Base-by-base conservation (phyloP, 2,329 filamentous ascomycete species). In the Clarireedia homoeocarpa region DNA sequence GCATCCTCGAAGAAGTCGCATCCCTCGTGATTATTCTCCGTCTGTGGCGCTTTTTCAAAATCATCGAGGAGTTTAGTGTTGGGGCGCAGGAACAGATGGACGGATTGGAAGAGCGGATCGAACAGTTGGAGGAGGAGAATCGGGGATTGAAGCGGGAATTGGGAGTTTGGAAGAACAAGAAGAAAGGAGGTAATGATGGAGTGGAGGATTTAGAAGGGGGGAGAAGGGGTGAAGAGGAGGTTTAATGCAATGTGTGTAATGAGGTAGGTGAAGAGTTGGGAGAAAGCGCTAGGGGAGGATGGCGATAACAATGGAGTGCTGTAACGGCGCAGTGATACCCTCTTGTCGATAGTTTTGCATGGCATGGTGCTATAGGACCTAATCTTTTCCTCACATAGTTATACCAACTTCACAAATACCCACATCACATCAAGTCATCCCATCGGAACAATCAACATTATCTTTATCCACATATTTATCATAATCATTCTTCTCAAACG, bases 11-110 rank as follows among this genome's bases (percentile, higher is more conserved):
- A 68, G 81, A 86, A 65, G 80, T 85, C 48, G 82, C 79, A 1
- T 85, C 82, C 0, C 72, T 88, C n/a, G 77, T 88, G 49, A 76
- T 88, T 27, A 75, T 86, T 4, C 71, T 88, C 46, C 80, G 85
- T 53, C 73, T 88, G 3, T 87, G 84, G 81, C 77, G 85, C 15
- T 77, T 88, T 46, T 81, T 86, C 67, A 86, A 88, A 72, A 85
- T 88, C 51, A 80, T 86, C 6, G 83, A 88, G 65, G 85, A 88
- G 69, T 74, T 87, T 59, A 79, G 79, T 30, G 75, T 84, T 6
- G 83, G 82, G 7, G 82, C 83, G 1, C 72, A 79, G 38, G 83
- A 87, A 69, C 75, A 82, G 66, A 79, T 83, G 72, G 82, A 84
- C 59, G 75, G 75, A 9, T 70, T 86, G 40, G 73, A 80, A 60